Conservation (phyloP, 257 asterid genomes). For the Buddleja alternifolia region DNA sequence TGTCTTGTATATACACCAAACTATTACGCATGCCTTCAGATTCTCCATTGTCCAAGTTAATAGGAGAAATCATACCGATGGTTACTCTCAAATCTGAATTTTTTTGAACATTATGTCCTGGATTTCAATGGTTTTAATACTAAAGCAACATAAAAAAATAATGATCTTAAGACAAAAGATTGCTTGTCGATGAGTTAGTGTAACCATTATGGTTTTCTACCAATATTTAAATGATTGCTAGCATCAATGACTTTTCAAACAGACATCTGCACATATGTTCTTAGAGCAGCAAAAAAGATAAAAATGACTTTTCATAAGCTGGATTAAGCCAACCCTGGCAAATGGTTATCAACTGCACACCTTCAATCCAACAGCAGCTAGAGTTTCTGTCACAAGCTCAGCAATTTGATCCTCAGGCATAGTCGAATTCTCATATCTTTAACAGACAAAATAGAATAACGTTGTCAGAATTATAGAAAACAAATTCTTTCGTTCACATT, state of each 20-base stretch:
- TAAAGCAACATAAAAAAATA: slow-evolving; percentile 20
- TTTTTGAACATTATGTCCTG: background rate
- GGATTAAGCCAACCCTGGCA: slow-evolving; percentile 14
- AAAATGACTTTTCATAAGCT: background rate
- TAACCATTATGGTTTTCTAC: background rate
- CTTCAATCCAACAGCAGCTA: slow-evolving; percentile 98
- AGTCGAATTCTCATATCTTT: slow-evolving; percentile 89
- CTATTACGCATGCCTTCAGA: slow-evolving; percentile 16
- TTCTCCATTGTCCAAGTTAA: slow-evolving; percentile 19
- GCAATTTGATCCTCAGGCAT: slow-evolving; percentile 88
- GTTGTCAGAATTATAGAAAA: slow-evolving; percentile 6
- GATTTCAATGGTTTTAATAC: background rate
- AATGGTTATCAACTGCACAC: slow-evolving; percentile 43
- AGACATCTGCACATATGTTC: background rate
- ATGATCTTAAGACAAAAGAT: background rate
- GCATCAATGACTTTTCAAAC: background rate
- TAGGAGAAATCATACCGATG: slow-evolving; percentile 21
- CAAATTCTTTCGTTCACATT: slow-evolving; percentile 4
- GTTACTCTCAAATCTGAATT: background rate
- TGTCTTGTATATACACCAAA: slow-evolving; percentile 18
- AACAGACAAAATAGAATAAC: slow-evolving; percentile 21
- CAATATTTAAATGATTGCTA: slow-evolving; percentile 9
- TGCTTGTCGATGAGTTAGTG: background rate
- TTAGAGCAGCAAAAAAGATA: slow-evolving; percentile 16
- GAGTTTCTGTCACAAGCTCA: slow-evolving; percentile 86